Evolutionary conservation across 257 asterid genomes (phyloP).

Genomic region (Eucommia ulmoides): DNA sequence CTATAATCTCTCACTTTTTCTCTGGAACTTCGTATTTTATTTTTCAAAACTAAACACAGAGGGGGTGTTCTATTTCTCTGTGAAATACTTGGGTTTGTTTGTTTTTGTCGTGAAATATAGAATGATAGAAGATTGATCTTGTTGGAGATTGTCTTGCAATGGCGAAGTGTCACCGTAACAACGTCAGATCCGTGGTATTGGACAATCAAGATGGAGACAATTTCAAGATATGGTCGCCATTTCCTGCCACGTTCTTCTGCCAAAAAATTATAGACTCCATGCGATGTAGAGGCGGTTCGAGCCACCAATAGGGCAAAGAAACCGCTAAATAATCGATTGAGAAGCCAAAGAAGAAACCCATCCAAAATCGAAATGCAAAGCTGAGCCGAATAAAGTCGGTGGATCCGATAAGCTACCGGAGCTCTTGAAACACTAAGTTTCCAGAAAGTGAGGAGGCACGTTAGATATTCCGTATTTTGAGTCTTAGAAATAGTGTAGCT

Average conservation of each 20-base stretch:
- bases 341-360: background rate
- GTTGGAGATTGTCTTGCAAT: background rate
- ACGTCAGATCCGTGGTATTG: conserved; percentile 42
- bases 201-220: conserved; percentile 24
- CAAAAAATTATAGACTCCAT: conserved; percentile 53
- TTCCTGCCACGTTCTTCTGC: conserved; percentile 17
- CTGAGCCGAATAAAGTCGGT: conserved; percentile 14
- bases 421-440: conserved; percentile 44
- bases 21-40: too few relatives aligned
- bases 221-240: conserved; percentile 39
- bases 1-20: too few relatives aligned
- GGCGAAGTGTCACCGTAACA: conserved; percentile 32
- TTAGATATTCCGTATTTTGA: too few relatives aligned
- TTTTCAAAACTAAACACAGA: too few relatives aligned
- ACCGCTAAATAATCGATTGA: conserved; percentile 2
- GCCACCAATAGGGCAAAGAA: conserved; percentile 12
- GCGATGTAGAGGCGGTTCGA: conserved; percentile 58
- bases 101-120: background rate
- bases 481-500: too few relatives aligned
- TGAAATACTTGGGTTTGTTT: too few relatives aligned
- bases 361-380: conserved; percentile 3
- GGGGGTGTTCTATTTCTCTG: too few relatives aligned
- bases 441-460: conserved; percentile 55
- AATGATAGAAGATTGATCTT: background rate
- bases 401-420: conserved; percentile 71